These are phyloP conservation scores for Colletotrichum sp. DNA, from an alignment of 2,329 filamentous ascomycete genomes.

Conservation along the genomic window DNA sequence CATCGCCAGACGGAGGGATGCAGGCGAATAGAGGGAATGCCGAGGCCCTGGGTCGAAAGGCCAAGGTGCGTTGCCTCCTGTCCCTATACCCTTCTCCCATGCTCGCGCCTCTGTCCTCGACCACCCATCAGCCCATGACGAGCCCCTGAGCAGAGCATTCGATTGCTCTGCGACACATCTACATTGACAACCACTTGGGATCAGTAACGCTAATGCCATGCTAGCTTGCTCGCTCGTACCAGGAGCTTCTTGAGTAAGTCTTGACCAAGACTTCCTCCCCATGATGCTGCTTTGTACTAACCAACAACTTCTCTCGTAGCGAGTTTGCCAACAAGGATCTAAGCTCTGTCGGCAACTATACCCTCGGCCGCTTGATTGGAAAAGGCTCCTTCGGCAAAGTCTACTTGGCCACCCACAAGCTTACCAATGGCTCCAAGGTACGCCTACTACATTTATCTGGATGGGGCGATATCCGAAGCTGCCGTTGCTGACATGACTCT, in stretches of 20 bases:
- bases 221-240: constrained; percentile 95
- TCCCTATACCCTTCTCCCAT: neutral
- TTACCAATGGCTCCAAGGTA: constrained; percentile 98
- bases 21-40: constrained; percentile 60
- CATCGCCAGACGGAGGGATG: constrained; percentile 45
- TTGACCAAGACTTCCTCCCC: neutral
- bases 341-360: constrained; percentile 93
- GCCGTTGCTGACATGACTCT: neutral
- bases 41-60: constrained; percentile 65
- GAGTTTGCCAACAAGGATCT: constrained; percentile 94
- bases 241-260: constrained; percentile 90
- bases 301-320: constrained; percentile 50
- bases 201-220: neutral
- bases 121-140: neutral
- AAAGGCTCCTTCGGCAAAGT: constrained; percentile 99
- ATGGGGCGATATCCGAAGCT: neutral
- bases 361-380: constrained; percentile 87
- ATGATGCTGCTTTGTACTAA: neutral
- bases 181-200: neutral
- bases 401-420: constrained; percentile 93
- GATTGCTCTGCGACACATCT: neutral
- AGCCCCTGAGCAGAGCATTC: neutral
- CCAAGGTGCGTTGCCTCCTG: constrained; percentile 51
- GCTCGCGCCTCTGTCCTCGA: neutral
- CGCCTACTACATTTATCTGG: constrained; percentile 21